Evolutionary conservation across 148 eudicot genomes (phyloP).

Genomic region (Fagopyrum esculentum): DNA sequence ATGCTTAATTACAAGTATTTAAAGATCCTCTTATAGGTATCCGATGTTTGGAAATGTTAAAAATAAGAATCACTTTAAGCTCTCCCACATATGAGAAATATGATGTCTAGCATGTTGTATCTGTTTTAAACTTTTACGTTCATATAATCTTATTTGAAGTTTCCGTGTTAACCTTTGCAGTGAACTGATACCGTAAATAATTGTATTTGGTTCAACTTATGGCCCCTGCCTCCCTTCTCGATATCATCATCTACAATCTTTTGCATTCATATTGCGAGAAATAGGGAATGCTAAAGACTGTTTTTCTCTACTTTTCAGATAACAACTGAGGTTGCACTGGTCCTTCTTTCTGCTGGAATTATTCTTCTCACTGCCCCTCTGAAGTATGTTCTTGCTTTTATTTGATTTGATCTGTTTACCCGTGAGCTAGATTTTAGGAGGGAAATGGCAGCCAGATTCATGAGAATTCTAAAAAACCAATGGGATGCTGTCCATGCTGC

Average conservation of each 20-base stretch:
- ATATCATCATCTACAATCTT: neutral
- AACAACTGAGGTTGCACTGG: slow-evolving; percentile 74
- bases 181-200: neutral
- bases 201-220: neutral
- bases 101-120: neutral
- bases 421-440: slow-evolving; percentile 69
- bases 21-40: neutral
- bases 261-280: neutral
- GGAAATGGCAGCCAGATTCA: slow-evolving; percentile 58
- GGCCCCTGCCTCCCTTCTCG: neutral
- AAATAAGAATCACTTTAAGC: neutral
- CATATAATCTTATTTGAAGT: neutral
- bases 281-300: neutral
- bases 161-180: neutral
- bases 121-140: neutral
- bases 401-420: slow-evolving; percentile 71
- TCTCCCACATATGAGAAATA: neutral
- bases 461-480: slow-evolving; percentile 59
- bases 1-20: neutral
- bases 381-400: slow-evolving; percentile 56
- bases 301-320: slow-evolving; percentile 34
- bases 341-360: slow-evolving; percentile 51
- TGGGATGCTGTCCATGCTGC: slow-evolving; percentile 88
- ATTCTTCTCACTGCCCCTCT: slow-evolving; percentile 65
- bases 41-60: neutral